Conservation (phyloP, 139 green algal genomes). For the Limnomonas spitsbergensis region DNA sequence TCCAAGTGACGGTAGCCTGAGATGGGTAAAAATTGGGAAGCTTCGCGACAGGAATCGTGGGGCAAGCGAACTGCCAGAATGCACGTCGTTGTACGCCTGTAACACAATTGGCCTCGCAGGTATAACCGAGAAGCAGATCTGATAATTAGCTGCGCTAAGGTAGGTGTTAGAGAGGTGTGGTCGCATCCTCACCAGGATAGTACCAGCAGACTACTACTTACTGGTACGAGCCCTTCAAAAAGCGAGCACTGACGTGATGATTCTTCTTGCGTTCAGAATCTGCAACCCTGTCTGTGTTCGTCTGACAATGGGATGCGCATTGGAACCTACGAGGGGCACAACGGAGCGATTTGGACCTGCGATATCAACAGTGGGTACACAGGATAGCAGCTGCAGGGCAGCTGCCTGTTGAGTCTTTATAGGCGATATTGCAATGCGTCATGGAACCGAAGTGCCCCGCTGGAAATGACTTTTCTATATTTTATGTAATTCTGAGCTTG, state of each 20-base stretch:
- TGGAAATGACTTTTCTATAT: neutral
- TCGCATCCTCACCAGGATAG: too few species aligned
- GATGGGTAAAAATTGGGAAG: too few species aligned
- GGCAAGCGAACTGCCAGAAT: conserved; percentile 9
- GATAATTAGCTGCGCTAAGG: conserved; percentile 92
- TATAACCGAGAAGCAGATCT: conserved; percentile 97
- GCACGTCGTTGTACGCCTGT: neutral
- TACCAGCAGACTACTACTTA: too few species aligned
- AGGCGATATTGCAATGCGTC: neutral
- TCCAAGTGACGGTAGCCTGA: too few species aligned
- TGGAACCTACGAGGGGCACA: conserved; percentile 96
- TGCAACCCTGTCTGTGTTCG: conserved; percentile 81
- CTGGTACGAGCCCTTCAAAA: neutral
- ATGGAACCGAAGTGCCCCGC: neutral
- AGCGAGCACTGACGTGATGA: neutral
- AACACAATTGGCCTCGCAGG: conserved; percentile 45
- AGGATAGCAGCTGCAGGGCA: neutral
- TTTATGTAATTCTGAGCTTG: neutral
- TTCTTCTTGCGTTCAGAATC: conserved; percentile 22
- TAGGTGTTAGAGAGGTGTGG: too few species aligned
- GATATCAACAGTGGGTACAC: conserved; percentile 77
- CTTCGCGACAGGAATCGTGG: too few species aligned
- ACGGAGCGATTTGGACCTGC: conserved; percentile 87
- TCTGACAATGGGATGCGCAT: conserved; percentile 86
- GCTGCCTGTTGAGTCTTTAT: too few species aligned